A percentile compares a stretch with the other conserved stretches of the same genome.
Conservation (phyloP, 129 eudicot species). For the Flaveria bidentis region DNA sequence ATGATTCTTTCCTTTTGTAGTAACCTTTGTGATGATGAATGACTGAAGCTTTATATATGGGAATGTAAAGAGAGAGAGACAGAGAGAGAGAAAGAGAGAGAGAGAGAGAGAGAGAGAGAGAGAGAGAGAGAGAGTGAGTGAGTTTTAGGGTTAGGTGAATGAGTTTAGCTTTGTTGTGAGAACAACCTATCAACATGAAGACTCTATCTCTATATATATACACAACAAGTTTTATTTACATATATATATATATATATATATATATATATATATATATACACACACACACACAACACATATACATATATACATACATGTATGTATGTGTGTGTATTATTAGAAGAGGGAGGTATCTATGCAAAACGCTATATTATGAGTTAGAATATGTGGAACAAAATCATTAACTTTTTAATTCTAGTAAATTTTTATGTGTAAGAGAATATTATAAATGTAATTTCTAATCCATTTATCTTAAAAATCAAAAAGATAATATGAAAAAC, state of each 20-base stretch:
- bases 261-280: not conserved
- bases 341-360: too few relatives aligned
- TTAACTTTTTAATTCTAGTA: too few relatives aligned
- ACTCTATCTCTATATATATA: constrained; percentile 44
- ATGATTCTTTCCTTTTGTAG: constrained; percentile 35
- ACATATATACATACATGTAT: not conserved
- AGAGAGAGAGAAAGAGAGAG: constrained; percentile 31
- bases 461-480: too few relatives aligned
- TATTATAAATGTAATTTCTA: too few relatives aligned
- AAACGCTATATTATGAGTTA: too few relatives aligned
- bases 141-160: not conserved
- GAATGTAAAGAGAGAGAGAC: constrained; percentile 47
- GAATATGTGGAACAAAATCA: too few relatives aligned
- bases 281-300: not conserved
- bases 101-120: constrained; percentile 36
- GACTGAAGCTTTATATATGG: constrained; percentile 68
- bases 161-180: constrained; percentile 41
- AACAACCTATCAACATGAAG: constrained; percentile 51
- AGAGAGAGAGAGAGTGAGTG: constrained; percentile 31
- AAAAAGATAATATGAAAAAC: too few relatives aligned
- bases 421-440: too few relatives aligned
- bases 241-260: not conserved
- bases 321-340: too few relatives aligned
- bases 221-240: constrained; percentile 39
- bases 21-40: constrained; percentile 11